Evolutionary conservation across 2,329 filamentous ascomycete species (phyloP), one percentile per base, ranked within the genome.

Genomic region (Plectosphaerella plurivora): DNA sequence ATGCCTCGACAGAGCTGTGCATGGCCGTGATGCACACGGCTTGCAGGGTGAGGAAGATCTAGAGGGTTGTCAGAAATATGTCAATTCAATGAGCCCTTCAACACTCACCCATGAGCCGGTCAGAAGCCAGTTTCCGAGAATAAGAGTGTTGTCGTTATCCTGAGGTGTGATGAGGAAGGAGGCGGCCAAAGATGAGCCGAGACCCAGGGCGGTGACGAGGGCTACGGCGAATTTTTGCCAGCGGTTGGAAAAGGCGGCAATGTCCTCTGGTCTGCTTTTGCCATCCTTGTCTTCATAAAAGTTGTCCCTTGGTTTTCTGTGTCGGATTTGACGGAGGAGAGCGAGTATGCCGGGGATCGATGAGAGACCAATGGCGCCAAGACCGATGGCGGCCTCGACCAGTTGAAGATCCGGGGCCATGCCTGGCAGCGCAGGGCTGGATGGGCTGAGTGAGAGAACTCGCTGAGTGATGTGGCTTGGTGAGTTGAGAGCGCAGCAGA

Each of bases 231-330:
- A 55, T 63, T 86, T 87, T 51, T 84, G 77, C 53, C 75, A 61
- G 53, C 72, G 80, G 57, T 82, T 78, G 25, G 86, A 87, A 63
- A 86, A 91, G 39, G 74, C 75, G 20, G 76, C 75, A 50, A 83
- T 64, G 2, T 84, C 83, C 62, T 87, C 83, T 41, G 81, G 75
- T 0, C 83, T 87, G 33, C 85, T 86, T 57, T 78, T 75, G 47
- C 88, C 88, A 68, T 92, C 88, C 55, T 77, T 70, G 62, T 92
- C 88, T 59, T 84, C 73, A 61, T 91, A 91, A 12, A 76, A 71
- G 11, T 76, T 69, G 41, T 77, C 71, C 53, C 53, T 57, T 9
- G 69, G 66, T 5, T 62, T 63, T 22, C 66, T 65, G 39, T 64
- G 60, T 33, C 65, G 68, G 36, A 67, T 53, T 53, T 75, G 73